Percentiles rank a stretch among this genome's conserved stretches.
phyloP scores from a whole-genome alignment of 345 rosid species.

The Mangifera indica region DNA sequence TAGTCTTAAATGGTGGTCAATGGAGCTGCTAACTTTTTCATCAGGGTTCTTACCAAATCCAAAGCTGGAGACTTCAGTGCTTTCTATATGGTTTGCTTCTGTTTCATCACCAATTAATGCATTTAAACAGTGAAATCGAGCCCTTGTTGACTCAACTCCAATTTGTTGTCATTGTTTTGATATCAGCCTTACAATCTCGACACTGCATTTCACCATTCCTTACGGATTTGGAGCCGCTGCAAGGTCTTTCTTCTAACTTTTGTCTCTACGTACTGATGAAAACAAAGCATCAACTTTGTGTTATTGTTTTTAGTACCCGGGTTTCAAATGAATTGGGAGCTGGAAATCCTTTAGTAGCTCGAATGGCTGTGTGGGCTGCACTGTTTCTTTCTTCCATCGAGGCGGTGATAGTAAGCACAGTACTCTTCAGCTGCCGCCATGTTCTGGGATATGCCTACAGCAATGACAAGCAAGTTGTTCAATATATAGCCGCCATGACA shows the following conservation, averaged over 20 bases:
- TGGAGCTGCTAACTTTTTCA: conserved; percentile 47
- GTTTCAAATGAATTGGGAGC: conserved; percentile 59
- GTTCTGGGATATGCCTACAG: conserved; percentile 39
- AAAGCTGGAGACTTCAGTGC: conserved; percentile 63
- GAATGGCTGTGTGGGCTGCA: conserved; percentile 24
- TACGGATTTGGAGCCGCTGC: conserved; percentile 33
- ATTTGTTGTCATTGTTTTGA: neutral
- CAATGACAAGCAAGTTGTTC: conserved; percentile 39
- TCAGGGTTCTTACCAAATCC: conserved; percentile 60
- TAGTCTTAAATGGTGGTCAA: conserved; percentile 71
- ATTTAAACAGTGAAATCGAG: no score
- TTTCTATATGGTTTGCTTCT: conserved; percentile 50
- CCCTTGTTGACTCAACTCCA: neutral
- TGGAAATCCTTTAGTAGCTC: conserved; percentile 38
- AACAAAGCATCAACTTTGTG: neutral
- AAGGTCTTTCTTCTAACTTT: no score
- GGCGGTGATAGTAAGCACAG: conserved; percentile 22
- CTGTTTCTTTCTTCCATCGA: conserved; percentile 24
- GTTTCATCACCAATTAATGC: no score
- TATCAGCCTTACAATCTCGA: conserved; percentile 43
- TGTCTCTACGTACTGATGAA: neutral
- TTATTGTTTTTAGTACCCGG: conserved; percentile 25
- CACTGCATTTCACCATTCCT: conserved; percentile 47
- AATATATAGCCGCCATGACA: conserved; percentile 29
- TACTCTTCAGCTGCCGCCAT: conserved; percentile 29